These are phyloP conservation scores for Arthrobotrys entomopaga DNA, from an alignment of 2,329 filamentous ascomycete species.

Conservation along the genomic window DNA sequence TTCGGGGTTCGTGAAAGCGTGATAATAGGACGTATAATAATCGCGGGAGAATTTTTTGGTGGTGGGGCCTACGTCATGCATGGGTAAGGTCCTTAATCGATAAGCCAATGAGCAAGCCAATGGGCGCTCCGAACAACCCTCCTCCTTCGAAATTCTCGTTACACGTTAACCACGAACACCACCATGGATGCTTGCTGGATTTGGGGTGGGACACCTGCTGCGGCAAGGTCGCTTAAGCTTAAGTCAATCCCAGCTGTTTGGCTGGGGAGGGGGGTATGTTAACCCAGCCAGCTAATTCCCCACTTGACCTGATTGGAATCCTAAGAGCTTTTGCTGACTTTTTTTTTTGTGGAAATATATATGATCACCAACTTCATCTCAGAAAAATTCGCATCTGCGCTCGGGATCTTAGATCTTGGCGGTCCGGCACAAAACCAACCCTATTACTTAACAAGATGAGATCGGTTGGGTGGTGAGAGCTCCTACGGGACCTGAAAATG, in stretches of 20 bases:
- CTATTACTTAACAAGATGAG: neutral
- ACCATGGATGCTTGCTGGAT: slow-evolving; percentile 13
- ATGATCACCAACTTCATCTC: neutral
- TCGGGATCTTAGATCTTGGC: slow-evolving; percentile 6
- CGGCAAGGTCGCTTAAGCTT: slow-evolving; percentile 54
- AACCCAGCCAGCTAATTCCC: slow-evolving; percentile 3
- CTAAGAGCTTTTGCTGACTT: no score
- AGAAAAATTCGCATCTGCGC: neutral
- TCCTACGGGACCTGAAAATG: slow-evolving; percentile 46
- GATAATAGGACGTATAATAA: no score
- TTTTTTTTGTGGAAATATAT: neutral
- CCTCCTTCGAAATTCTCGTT: neutral
- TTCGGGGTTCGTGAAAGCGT: no score
- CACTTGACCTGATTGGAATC: neutral
- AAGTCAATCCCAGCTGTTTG: slow-evolving; percentile 36
- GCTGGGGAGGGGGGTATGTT: neutral
- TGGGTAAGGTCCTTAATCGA: slow-evolving; percentile 26
- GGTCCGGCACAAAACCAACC: neutral
- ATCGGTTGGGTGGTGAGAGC: slow-evolving; percentile 20
- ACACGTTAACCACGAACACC: no score
- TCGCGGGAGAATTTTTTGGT: slow-evolving; percentile 36
- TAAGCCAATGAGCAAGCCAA: slow-evolving; percentile 29
- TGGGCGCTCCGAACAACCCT: slow-evolving; percentile 34
- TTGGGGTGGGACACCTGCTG: slow-evolving; percentile 31
- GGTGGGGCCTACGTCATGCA: slow-evolving; percentile 48